Conservation (phyloP, 768 basidiomycete species). For the Boletus rubescentipes region DNA sequence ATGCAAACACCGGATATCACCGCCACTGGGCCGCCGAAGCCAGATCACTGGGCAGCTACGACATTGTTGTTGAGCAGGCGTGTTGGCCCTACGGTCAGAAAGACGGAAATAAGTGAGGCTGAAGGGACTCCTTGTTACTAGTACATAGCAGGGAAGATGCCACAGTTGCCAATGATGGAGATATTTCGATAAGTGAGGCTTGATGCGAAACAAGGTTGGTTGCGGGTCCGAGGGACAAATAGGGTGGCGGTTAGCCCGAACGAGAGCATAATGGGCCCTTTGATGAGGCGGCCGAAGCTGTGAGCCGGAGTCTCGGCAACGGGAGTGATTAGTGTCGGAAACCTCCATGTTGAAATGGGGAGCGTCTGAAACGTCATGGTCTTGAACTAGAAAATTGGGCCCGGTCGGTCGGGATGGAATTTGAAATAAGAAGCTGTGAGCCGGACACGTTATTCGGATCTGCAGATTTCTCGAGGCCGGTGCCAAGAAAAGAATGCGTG, state of each 20-base stretch:
- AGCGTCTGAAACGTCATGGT: conserved; percentile 4
- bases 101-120: conserved; percentile 18
- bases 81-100: no score
- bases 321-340: neutral
- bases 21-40: conserved; percentile 6
- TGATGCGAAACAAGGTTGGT: neutral
- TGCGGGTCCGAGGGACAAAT: conserved; percentile 28
- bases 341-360: neutral
- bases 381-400: conserved; percentile 12
- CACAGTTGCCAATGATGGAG: conserved; percentile 1
- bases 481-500: conserved; percentile 14
- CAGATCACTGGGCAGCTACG: no score
- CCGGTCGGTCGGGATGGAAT: conserved; percentile 14
- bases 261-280: conserved; percentile 18
- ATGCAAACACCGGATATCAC: conserved; percentile 9
- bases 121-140: conserved; percentile 6
- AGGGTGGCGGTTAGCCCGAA: neutral
- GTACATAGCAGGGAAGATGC: neutral
- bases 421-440: conserved; percentile 33
- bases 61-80: no score
- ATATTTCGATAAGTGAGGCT: conserved; percentile 13
- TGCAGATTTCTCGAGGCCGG: conserved; percentile 26
- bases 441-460: conserved; percentile 32
- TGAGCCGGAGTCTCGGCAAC: neutral
- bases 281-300: conserved; percentile 20